Conservation (phyloP, 1,284 basidiomycete species). For the Filobasidium uniguttulatum region DNA sequence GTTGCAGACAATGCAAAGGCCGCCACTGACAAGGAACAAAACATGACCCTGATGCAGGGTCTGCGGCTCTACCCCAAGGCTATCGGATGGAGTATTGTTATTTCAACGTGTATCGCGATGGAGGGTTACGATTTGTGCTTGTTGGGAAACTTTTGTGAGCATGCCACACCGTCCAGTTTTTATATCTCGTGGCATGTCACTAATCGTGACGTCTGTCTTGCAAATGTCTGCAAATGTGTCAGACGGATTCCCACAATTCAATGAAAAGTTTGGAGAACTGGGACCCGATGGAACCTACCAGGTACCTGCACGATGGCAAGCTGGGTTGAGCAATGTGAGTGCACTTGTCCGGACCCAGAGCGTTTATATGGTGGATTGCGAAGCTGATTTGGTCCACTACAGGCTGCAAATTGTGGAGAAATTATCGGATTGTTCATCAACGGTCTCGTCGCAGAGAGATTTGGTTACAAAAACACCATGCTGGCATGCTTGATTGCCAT, state of each 20-base stretch:
- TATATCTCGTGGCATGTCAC: background rate
- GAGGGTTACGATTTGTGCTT: constrained; percentile 37
- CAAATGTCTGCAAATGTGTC: too few relatives aligned
- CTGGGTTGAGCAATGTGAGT: constrained; percentile 34
- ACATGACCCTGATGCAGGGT: constrained; percentile 32
- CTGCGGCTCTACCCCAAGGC: constrained; percentile 38
- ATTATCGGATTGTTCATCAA: constrained; percentile 39
- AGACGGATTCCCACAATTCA: constrained; percentile 34
- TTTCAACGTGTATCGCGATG: constrained; percentile 40
- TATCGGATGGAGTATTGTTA: constrained; percentile 37
- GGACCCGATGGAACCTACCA: constrained; percentile 31
- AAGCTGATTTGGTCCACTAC: background rate
- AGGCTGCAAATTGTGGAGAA: constrained; percentile 31
- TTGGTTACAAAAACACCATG: constrained; percentile 32
- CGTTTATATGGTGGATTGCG: too few relatives aligned
- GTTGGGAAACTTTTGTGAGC: constrained; percentile 28
- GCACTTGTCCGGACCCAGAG: background rate
- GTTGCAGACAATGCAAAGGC: constrained; percentile 13
- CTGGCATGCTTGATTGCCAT: constrained; percentile 24
- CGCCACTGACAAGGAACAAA: constrained; percentile 31
- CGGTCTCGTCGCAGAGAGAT: constrained; percentile 35
- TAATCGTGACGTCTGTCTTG: background rate
- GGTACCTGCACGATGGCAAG: constrained; percentile 40
- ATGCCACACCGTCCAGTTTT: background rate
- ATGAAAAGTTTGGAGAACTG: constrained; percentile 28